These are phyloP conservation scores for Rhamnella rubrinervis DNA, from an alignment of 331 rosid genomes.

Conservation along the genomic window DNA sequence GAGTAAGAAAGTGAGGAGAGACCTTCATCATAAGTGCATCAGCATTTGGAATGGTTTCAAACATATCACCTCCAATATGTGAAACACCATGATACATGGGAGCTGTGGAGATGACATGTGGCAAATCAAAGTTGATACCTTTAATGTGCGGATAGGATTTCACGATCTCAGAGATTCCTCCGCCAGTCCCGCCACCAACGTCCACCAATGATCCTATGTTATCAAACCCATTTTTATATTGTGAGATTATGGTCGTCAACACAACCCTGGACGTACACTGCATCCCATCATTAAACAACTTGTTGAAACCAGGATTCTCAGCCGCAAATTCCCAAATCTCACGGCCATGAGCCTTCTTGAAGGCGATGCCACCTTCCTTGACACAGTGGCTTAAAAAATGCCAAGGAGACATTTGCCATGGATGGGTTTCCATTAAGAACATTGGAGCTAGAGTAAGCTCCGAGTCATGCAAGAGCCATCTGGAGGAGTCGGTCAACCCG, in stretches of 20 bases:
- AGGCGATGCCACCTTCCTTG: conserved; percentile 33
- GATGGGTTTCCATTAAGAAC: conserved; percentile 34
- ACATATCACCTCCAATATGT: conserved; percentile 53
- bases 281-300: conserved; percentile 44
- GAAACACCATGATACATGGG: conserved; percentile 31
- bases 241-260: conserved; percentile 21
- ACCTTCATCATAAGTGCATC: conserved; percentile 56
- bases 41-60: conserved; percentile 36
- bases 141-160: conserved; percentile 38
- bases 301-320: conserved; percentile 32
- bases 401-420: conserved; percentile 33
- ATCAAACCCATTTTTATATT: conserved; percentile 30
- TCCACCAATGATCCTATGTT: conserved; percentile 35
- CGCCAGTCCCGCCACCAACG: conserved; percentile 55
- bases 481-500: conserved; percentile 36
- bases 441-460: conserved; percentile 33
- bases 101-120: conserved; percentile 36
- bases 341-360: conserved; percentile 32
- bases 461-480: conserved; percentile 42
- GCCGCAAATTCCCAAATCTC: conserved; percentile 40
- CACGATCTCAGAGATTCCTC: conserved; percentile 32
- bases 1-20: not conserved
- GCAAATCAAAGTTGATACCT: conserved; percentile 47
- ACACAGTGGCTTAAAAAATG: conserved; percentile 35
- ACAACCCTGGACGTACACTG: conserved; percentile 32